phyloP scores from a whole-genome alignment of 495 filamentous ascomycete genomes.

The Penicillium psychrofluorescens region DNA sequence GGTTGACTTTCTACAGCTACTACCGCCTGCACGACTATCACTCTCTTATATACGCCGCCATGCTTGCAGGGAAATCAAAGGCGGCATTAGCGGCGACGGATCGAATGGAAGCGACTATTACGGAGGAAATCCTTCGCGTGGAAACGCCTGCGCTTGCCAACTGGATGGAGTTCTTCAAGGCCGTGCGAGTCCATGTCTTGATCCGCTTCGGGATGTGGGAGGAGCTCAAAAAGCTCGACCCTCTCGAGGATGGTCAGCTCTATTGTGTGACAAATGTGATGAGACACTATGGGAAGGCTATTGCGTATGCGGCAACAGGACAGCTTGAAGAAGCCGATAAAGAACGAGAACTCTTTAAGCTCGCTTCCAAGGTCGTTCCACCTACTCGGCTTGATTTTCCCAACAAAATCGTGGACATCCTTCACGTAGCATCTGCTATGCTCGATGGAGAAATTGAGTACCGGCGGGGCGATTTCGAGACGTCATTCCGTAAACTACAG shows the following conservation, averaged over 20 bases:
- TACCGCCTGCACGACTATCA: slow-evolving; percentile 59
- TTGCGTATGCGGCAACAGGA: slow-evolving; percentile 47
- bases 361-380: slow-evolving; percentile 14
- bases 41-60: slow-evolving; percentile 57
- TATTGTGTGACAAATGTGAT: slow-evolving; percentile 52
- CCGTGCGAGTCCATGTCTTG: slow-evolving; percentile 52
- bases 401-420: slow-evolving; percentile 47
- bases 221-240: slow-evolving; percentile 39
- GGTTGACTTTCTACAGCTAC: slow-evolving; percentile 54
- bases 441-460: slow-evolving; percentile 60
- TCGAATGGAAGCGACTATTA: slow-evolving; percentile 44
- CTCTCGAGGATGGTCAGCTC: slow-evolving; percentile 42
- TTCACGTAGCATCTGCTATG: slow-evolving; percentile 50
- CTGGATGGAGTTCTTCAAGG: slow-evolving; percentile 56
- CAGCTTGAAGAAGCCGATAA: slow-evolving; percentile 32
- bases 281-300: slow-evolving; percentile 49
- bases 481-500: slow-evolving; percentile 43
- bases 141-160: slow-evolving; percentile 59
- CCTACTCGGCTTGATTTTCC: slow-evolving; percentile 31
- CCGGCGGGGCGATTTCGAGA: slow-evolving; percentile 41
- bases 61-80: slow-evolving; percentile 51
- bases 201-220: slow-evolving; percentile 59
- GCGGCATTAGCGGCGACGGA: slow-evolving; percentile 44
- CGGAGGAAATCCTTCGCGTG: slow-evolving; percentile 49
- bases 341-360: slow-evolving; percentile 34